Conservation (phyloP, 371 early-diverging fungal species). For the Lichtheimia ornata region DNA sequence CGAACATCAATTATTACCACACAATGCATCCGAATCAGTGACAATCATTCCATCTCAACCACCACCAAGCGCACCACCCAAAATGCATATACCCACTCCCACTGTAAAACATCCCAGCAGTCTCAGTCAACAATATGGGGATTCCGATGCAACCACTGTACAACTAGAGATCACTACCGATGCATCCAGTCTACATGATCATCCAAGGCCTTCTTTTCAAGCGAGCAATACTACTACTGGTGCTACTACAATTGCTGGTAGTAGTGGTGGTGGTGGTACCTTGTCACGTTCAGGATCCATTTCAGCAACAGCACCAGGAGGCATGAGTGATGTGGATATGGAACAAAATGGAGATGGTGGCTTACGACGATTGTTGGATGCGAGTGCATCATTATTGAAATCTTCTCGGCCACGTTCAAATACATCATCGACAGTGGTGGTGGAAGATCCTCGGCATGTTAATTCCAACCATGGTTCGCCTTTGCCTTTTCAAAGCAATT, state of each 20-base stretch:
- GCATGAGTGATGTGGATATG: conserved; percentile 5
- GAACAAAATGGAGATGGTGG: conserved; percentile 16
- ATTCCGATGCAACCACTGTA: conserved; percentile 38
- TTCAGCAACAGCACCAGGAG: conserved; percentile 4
- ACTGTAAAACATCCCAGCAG: conserved; percentile 36
- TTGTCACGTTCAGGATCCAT: conserved; percentile 18
- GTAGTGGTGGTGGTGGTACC: conserved; percentile 1
- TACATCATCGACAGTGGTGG: conserved; percentile 36
- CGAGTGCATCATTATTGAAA: conserved; percentile 39
- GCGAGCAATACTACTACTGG: too few relatives aligned
- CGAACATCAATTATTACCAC: not conserved
- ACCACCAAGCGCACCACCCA: conserved; percentile 42
- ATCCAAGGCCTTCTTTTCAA: not conserved
- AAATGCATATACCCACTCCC: conserved; percentile 49
- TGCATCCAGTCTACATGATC: conserved; percentile 16
- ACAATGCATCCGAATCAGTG: too few relatives aligned
- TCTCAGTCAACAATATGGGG: conserved; percentile 35
- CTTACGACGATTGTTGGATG: conserved; percentile 40
- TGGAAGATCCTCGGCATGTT: conserved; percentile 24
- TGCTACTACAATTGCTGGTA: not conserved
- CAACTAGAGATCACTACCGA: conserved; percentile 39
- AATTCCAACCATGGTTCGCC: not conserved
- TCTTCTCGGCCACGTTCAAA: conserved; percentile 33
- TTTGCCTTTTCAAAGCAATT: not conserved
- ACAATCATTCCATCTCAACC: conserved; percentile 47